Evolutionary conservation across 208 protist species (phyloP).

Genomic region (Leishmania tarentolae): DNA sequence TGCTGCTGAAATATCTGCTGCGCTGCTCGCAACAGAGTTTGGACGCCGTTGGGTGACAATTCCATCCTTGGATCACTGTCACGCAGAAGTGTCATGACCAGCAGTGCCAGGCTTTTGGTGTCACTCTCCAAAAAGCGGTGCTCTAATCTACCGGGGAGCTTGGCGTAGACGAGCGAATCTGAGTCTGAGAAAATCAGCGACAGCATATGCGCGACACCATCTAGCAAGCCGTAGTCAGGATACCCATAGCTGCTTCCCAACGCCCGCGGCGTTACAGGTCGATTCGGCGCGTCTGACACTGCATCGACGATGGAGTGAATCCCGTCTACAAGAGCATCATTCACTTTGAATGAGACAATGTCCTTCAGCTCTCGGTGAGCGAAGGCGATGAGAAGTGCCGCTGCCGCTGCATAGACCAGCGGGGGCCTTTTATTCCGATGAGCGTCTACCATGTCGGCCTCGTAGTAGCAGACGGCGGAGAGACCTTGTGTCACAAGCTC

Average conservation of each 20-base stretch:
- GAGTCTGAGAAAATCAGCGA: constrained; percentile 84
- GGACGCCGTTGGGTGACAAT: constrained; percentile 79
- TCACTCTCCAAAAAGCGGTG: constrained; percentile 62
- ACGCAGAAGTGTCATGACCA: constrained; percentile 69
- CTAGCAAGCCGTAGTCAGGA: constrained; percentile 86
- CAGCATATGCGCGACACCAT: constrained; percentile 89
- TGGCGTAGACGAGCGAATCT: constrained; percentile 68
- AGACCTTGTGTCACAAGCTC: constrained; percentile 64
- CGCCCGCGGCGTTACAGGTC: constrained; percentile 52
- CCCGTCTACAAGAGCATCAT: constrained; percentile 46
- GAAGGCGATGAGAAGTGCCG: constrained; percentile 75
- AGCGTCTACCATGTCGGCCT: constrained; percentile 15
- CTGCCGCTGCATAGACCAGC: constrained; percentile 74
- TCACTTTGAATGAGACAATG: constrained; percentile 71
- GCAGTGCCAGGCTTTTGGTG: constrained; percentile 44
- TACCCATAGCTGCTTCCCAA: constrained; percentile 89
- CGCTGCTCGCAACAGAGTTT: constrained; percentile 72
- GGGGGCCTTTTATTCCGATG: constrained; percentile 32
- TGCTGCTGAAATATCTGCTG: constrained; percentile 69
- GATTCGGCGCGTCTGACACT: constrained; percentile 29
- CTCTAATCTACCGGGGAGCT: constrained; percentile 15
- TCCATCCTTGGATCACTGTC: constrained; percentile 75
- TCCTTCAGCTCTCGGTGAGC: constrained; percentile 85
- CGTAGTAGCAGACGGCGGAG: constrained; percentile 71
- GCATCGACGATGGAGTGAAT: constrained; percentile 52